Percentiles rank a stretch among this genome's conserved stretches.
These are phyloP conservation scores for Epithele typhae DNA, from an alignment of 768 basidiomycete genomes.

Conservation along the genomic window DNA sequence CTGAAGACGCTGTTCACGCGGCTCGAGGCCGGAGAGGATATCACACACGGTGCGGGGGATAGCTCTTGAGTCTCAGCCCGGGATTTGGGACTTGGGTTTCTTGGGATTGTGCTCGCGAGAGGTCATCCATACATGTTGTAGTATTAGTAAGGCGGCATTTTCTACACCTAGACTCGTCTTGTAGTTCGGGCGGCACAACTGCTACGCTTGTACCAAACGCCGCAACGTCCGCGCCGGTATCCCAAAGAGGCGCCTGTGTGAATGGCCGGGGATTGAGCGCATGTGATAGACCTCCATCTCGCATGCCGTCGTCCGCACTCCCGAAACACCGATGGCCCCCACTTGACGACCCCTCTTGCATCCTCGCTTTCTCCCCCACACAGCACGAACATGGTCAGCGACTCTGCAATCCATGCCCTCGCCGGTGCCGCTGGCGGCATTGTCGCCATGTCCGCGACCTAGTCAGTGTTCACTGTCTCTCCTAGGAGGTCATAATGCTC, in stretches of 20 bases:
- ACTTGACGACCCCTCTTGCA: neutral
- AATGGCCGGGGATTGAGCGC: slow-evolving; percentile 3
- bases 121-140: too few relatives aligned
- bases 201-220: too few relatives aligned
- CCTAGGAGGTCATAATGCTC: neutral
- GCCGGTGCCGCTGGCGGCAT: slow-evolving; percentile 92
- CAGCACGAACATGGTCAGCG: slow-evolving; percentile 24
- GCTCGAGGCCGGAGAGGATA: slow-evolving; percentile 18
- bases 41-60: too few relatives aligned
- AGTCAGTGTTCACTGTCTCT: slow-evolving; percentile 47
- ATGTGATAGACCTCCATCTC: neutral
- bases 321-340: neutral
- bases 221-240: too few relatives aligned
- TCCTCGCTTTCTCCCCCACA: too few relatives aligned
- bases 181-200: too few relatives aligned
- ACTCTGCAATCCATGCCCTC: slow-evolving; percentile 81
- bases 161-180: too few relatives aligned
- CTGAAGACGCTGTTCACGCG: slow-evolving; percentile 55
- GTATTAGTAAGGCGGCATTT: too few relatives aligned
- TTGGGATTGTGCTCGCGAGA: too few relatives aligned
- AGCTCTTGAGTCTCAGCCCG: too few relatives aligned
- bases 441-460: slow-evolving; percentile 85
- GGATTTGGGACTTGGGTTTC: too few relatives aligned
- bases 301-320: neutral
- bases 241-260: too few relatives aligned